Base-by-base conservation (phyloP, 2,329 filamentous ascomycete species). In the Fusarium coicis region DNA sequence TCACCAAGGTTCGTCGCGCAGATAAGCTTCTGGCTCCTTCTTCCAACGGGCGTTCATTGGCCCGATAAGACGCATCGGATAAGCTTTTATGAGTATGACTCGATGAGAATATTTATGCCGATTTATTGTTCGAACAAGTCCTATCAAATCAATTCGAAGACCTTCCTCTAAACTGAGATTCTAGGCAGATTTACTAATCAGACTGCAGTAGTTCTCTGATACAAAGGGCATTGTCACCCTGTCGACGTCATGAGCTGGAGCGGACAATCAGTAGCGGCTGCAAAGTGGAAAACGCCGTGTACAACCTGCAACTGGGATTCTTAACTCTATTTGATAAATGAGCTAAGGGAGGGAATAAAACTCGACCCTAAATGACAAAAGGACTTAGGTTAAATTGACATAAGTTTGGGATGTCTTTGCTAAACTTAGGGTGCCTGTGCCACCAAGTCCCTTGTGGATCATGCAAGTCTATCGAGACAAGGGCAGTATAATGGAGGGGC, bases 61-160 rank as follows among this genome's bases (percentile, higher is more conserved):
- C 1, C 10, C 36, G 52, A 32, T 43, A 55, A 55, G 36, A 2
- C 6, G 3, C 2, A 2, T 42, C 37, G 7, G 52, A 30, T 30
- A 54, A 53, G 8, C 8, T 18, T 19, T 23, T 10, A 3, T 7
- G 47, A 23, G 7, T 23, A n/a, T n/a, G 34, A 18, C 34, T 53
- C 10, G n/a, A 5, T 15, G 2, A 14, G 7, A n/a, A 39, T 39
- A 14, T 53, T 21, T 28, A 36, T 36, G 11, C 10, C 9, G 16
- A 34, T 9, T 50, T 19, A 14, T 26, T 52, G 16, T 26, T 11
- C 4, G 5, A 15, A 7, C 3, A 1, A 37, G 36, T 6, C 10
- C 2, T 21, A 7, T 21, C 1, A 2, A 5, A 21, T 36, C 18
- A 2, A 26, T 26, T 7, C 5, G 5, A 28, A 2, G 4, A 4